Evolutionary conservation across 441 rosid species (phyloP).

Genomic region (Brassica balearica): DNA sequence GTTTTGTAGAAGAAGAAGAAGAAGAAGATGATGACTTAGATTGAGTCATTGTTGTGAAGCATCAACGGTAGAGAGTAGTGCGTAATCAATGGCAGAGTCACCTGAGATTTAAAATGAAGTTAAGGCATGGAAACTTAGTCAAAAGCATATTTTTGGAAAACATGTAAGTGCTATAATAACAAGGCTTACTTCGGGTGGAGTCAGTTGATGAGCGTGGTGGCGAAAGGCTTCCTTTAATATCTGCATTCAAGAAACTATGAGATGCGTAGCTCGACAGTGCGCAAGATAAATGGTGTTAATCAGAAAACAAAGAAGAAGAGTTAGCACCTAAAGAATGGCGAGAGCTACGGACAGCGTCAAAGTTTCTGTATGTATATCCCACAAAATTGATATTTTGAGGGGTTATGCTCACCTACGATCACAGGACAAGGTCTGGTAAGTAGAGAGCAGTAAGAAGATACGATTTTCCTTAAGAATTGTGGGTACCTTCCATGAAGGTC

Average conservation of each 20-base stretch:
- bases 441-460: background rate
- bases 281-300: background rate
- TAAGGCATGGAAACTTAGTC: background rate
- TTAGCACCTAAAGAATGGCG: constrained; percentile 64
- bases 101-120: constrained; percentile 48
- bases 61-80: constrained; percentile 48
- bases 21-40: constrained; percentile 34
- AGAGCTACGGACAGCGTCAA: constrained; percentile 82
- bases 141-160: background rate
- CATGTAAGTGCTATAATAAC: constrained; percentile 12
- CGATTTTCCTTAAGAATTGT: background rate
- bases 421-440: background rate
- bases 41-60: constrained; percentile 42
- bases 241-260: constrained; percentile 48
- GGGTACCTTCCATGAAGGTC: constrained; percentile 83
- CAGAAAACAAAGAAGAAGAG: background rate
- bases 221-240: constrained; percentile 51
- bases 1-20: constrained; percentile 16
- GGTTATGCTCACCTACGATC: constrained; percentile 56
- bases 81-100: constrained; percentile 67
- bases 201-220: constrained; percentile 55
- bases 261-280: background rate
- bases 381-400: constrained; percentile 88
- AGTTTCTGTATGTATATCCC: constrained; percentile 95
- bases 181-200: constrained; percentile 55